A percentile compares a stretch with the other conserved stretches of the same genome.
phyloP scores from a whole-genome alignment of 179 eudicot species.

The Beta corolliflora region DNA sequence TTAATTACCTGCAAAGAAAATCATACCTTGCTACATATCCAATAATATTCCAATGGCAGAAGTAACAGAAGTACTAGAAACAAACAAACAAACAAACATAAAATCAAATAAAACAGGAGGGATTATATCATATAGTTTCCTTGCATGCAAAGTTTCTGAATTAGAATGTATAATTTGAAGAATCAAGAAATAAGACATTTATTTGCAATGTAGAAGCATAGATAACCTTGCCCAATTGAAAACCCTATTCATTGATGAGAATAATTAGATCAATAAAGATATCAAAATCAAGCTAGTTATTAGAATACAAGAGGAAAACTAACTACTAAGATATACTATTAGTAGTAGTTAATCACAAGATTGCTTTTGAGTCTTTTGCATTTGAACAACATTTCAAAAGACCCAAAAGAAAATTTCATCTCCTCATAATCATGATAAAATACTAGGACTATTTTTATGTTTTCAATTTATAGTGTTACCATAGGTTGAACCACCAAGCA shows the following conservation, averaged over 20 bases:
- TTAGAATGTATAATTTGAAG: not conserved
- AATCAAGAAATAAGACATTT: not conserved
- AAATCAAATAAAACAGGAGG: not conserved
- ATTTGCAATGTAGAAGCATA: not conserved
- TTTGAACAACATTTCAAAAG: conserved; percentile 27
- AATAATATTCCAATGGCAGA: conserved; percentile 29
- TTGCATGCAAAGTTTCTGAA: conserved; percentile 33
- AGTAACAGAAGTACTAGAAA: conserved; percentile 17
- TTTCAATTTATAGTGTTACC: conserved; percentile 70
- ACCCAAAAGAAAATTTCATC: conserved; percentile 12
- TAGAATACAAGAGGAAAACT: conserved; percentile 21
- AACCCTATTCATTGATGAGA: conserved; percentile 28
- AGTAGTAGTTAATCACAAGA: conserved; percentile 14
- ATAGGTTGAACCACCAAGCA: conserved; percentile 63
- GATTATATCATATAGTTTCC: conserved; percentile 23
- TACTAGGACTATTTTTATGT: not conserved
- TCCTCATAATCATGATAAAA: not conserved
- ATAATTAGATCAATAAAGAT: conserved; percentile 12
- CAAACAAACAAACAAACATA: not conserved
- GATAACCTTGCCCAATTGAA: not conserved
- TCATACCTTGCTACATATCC: conserved; percentile 25
- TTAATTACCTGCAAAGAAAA: conserved; percentile 29
- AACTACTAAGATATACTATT: not conserved
- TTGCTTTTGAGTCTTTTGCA: conserved; percentile 22
- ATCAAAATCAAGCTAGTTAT: conserved; percentile 24